Evolutionary conservation across 2,329 filamentous ascomycete genomes (phyloP), one percentile per base, ranked within the genome.

Genomic region (Elsinoe ampelina): DNA sequence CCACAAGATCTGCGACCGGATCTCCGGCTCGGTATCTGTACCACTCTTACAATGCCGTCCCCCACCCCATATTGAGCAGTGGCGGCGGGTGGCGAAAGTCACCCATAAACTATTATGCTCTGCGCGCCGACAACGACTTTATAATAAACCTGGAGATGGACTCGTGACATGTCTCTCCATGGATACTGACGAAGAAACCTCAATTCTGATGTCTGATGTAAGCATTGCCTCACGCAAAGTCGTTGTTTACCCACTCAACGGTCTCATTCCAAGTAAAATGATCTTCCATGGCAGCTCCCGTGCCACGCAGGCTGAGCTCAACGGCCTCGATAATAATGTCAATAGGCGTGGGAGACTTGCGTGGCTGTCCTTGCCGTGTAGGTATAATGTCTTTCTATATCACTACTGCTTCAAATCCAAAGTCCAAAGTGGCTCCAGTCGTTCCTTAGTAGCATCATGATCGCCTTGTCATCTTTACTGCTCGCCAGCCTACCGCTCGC

Each of bases 211-310:
- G 45, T 26, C 26, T 50, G 45, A 34, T 34, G 45, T 50, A 34
- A 50, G 20, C 45, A 50, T 30, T 36, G 15, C 45, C 26, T n/a
- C n/a, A 30, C 11, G 17, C 45, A 34, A 36, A 20, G 45, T 34
- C 45, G 45, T 50, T 50, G 45, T 34, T 35, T 22, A 50, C 11
- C 13, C 2, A 19, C 17, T 50, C 17, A 22, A 45, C 45, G 45
- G 45, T 17, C 17, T n/a, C 32, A 50, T 50, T 50, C 45, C 45
- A 50, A 26, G 45, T 34, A 30, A 34, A 50, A 50, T 50, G 26
- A 30, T 30, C 26, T 30, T 30, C 26, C 26, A 30, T 30, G 26
- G 26, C 17, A 12, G 32, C 26, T 50, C 19, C 20, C 26, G 17
- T 50, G 10, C 45, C 8, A 48, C 43, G 12, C 43, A 22, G 20